phyloP scores from a whole-genome alignment of 192 early-diverging fungal species.

The Backusella sp. region DNA sequence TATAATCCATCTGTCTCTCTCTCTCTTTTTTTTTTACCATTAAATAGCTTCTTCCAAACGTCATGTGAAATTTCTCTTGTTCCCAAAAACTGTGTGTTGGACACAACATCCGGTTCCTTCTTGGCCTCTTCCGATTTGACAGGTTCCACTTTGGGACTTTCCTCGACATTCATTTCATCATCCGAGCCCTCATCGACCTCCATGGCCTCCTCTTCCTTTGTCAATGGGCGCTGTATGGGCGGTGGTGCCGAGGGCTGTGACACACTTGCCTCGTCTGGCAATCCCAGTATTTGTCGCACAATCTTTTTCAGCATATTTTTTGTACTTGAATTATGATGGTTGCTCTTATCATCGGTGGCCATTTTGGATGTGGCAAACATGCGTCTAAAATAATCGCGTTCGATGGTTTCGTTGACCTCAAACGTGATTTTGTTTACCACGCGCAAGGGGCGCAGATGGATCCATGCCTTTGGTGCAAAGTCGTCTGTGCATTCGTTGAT shows the following conservation, averaged over 20 bases:
- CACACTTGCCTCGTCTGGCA: neutral
- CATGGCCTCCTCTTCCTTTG: slow-evolving; percentile 16
- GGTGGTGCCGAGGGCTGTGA: too few species aligned
- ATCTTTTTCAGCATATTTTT: slow-evolving; percentile 22
- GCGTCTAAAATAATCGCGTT: slow-evolving; percentile 27
- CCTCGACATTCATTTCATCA: slow-evolving; percentile 1
- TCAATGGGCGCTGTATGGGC: neutral
- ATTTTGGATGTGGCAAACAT: slow-evolving; percentile 34
- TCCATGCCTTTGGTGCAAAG: slow-evolving; percentile 28
- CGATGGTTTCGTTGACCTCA: slow-evolving; percentile 28
- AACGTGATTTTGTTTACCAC: slow-evolving; percentile 19
- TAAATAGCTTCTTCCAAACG: slow-evolving; percentile 30
- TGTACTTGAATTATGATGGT: slow-evolving; percentile 19
- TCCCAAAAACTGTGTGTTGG: neutral
- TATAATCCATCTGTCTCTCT: neutral
- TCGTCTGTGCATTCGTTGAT: slow-evolving; percentile 31
- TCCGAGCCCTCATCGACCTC: slow-evolving; percentile 12
- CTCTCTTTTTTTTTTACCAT: slow-evolving; percentile 19
- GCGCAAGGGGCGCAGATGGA: slow-evolving; percentile 24
- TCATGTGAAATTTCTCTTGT: slow-evolving; percentile 22
- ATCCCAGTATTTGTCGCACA: slow-evolving; percentile 21
- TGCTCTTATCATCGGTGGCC: slow-evolving; percentile 15
- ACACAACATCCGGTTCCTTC: neutral
- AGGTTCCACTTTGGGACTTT: neutral
- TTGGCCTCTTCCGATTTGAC: neutral